Evolutionary conservation across 2,329 filamentous ascomycete species (phyloP).

Genomic region (Pseudocercospora fijiensis): DNA sequence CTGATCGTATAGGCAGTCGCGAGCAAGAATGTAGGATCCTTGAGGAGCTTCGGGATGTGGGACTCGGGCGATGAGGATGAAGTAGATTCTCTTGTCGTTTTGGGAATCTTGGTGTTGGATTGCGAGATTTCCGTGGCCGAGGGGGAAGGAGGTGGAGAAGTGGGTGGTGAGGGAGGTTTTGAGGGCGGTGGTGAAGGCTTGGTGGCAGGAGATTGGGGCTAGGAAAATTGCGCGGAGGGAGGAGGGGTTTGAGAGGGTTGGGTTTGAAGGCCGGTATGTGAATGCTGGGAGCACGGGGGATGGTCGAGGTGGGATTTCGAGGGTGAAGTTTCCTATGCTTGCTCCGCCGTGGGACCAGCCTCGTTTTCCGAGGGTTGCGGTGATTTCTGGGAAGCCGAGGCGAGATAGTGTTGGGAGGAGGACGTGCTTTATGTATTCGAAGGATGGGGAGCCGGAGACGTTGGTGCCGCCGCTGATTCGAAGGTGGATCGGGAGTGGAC

Average conservation of each 20-base stretch:
- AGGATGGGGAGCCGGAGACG: slow-evolving; percentile 54
- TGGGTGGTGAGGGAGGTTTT: slow-evolving; percentile 11
- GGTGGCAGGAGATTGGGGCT: slow-evolving; percentile 39
- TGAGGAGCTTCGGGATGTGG: slow-evolving; percentile 34
- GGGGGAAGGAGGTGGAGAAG: slow-evolving; percentile 16
- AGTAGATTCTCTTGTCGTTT: slow-evolving; percentile 45
- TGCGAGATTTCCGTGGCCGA: slow-evolving; percentile 11
- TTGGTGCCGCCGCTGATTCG: slow-evolving; percentile 60
- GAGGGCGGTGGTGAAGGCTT: slow-evolving; percentile 25
- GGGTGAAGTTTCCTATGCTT: slow-evolving; percentile 51
- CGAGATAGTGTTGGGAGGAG: slow-evolving; percentile 53
- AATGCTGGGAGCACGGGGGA: slow-evolving; percentile 39
- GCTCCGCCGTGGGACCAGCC: slow-evolving; percentile 55
- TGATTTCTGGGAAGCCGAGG: slow-evolving; percentile 53
- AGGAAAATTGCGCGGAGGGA: slow-evolving; percentile 39
- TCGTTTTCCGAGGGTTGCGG: slow-evolving; percentile 45
- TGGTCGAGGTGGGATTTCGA: slow-evolving; percentile 48
- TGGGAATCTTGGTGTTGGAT: slow-evolving; percentile 28
- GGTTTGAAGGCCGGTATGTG: slow-evolving; percentile 25
- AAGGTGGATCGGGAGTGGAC: slow-evolving; percentile 37
- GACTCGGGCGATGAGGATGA: slow-evolving; percentile 55
- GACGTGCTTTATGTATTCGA: slow-evolving; percentile 58
- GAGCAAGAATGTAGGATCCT: slow-evolving; percentile 50
- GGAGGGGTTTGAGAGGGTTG: slow-evolving; percentile 19
- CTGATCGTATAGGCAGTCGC: slow-evolving; percentile 52